Evolutionary conservation across 805 yeast species (phyloP), one percentile per base, ranked within the genome.

Genomic region (Tetrapisispora taiwanensis): DNA sequence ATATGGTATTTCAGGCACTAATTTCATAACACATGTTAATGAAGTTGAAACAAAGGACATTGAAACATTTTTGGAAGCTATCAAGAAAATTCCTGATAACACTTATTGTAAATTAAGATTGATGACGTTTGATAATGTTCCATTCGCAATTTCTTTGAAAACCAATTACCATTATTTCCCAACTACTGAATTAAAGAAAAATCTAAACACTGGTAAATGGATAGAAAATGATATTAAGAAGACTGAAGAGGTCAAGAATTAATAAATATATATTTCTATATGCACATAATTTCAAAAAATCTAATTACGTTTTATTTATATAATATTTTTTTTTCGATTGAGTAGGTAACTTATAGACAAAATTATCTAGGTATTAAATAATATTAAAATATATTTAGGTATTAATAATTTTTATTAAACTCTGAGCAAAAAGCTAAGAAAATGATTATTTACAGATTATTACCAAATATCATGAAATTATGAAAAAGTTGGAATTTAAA

Each of bases 151-250:
- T 39, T 81, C 95, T 1, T 63, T 88, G 52, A 85, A 86, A 65
- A 85, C 94, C 1, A 86, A 85, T 61, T 84, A 85, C 57, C 96
- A 88, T 58, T 88, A 88, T 59, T 88, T 86, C 69, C 86, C 87
- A 37, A 82, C 88, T 3, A 71, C 74, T 10, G 84, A 79, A 57
- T 57, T 80, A 48, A 73, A 69, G 52, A 77, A 74, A 54, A 70
- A 74, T 42, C 52, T 51, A 2, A 67, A 61, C 6, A 63, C 68
- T 7, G 72, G 72, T 10, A 71, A 73, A 51, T 78, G 84, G 84
- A 63, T 69, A 36, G 78, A 75, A 51, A 65, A 70, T 36, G 78
- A 75, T 45, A 70, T 72, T 49, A 68, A 68, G 50, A 62, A 63
- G 38, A 55, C 60, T 22, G 65, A 62, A 40, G 63, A 56, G 44